Conservation (phyloP, 768 basidiomycete species). For the Leccinum disarticulatum region DNA sequence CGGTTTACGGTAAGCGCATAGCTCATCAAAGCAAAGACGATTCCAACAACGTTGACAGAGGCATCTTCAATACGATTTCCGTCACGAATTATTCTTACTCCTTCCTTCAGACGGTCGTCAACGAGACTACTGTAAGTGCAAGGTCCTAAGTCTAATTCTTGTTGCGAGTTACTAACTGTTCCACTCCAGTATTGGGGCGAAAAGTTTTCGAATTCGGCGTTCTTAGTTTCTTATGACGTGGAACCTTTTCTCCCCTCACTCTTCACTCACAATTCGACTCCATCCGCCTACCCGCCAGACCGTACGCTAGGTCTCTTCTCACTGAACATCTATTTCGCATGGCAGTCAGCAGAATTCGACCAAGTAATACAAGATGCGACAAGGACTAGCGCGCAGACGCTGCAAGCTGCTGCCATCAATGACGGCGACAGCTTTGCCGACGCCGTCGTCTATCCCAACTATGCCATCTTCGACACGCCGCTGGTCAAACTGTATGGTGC, state of each 20-base stretch:
- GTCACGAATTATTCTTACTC: slow-evolving; percentile 1
- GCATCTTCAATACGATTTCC: slow-evolving; percentile 4
- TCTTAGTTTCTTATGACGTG: slow-evolving; percentile 23
- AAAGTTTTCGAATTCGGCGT: neutral
- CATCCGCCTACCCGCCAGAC: slow-evolving; percentile 46
- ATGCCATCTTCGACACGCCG: slow-evolving; percentile 52
- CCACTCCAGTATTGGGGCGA: slow-evolving; percentile 15
- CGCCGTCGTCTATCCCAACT: slow-evolving; percentile 52
- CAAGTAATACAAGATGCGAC: slow-evolving; percentile 36
- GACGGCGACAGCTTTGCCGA: slow-evolving; percentile 31
- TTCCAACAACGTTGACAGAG: neutral
- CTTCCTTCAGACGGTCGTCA: slow-evolving; percentile 17
- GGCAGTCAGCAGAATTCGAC: neutral
- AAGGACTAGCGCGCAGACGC: slow-evolving; percentile 34
- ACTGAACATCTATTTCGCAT: slow-evolving; percentile 43
- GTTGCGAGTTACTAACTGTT: neutral
- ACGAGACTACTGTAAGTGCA: slow-evolving; percentile 13
- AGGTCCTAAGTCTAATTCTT: neutral
- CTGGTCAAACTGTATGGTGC: slow-evolving; percentile 46
- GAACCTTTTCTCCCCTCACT: slow-evolving; percentile 50
- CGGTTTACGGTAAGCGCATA: slow-evolving; percentile 1
- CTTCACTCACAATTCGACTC: slow-evolving; percentile 35
- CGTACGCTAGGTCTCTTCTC: slow-evolving; percentile 39
- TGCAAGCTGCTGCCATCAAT: slow-evolving; percentile 40
- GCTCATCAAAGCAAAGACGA: neutral